These are phyloP conservation scores for Colletotrichum sp. DNA, from an alignment of 2,329 filamentous ascomycete species.

Conservation along the genomic window DNA sequence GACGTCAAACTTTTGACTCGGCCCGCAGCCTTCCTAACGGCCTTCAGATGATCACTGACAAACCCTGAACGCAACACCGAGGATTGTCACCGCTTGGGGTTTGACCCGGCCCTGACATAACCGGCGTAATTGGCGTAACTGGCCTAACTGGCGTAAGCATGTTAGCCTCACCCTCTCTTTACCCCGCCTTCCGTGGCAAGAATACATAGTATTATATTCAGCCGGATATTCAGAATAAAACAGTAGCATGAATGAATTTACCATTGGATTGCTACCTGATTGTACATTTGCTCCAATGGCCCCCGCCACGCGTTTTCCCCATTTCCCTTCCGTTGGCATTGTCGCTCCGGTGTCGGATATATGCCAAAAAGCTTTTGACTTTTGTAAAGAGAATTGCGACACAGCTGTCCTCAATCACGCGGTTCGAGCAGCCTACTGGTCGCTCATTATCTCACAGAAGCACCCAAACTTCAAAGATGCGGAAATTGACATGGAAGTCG, in stretches of 20 bases:
- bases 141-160: neutral
- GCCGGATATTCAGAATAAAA: rapidly evolving
- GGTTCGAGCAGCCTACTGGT: neutral
- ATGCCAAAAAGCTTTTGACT: neutral
- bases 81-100: too few relatives aligned
- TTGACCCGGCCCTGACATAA: too few relatives aligned
- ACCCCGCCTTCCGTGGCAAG: neutral
- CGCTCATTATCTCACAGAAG: neutral
- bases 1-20: too few relatives aligned
- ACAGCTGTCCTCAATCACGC: neutral
- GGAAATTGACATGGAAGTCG: neutral
- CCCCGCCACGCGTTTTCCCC: neutral
- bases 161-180: neutral
- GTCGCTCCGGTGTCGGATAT: rapidly evolving
- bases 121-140: neutral
- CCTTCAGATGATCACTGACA: too few relatives aligned
- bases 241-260: neutral
- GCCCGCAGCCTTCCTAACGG: too few relatives aligned
- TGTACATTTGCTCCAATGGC: neutral
- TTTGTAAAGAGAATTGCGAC: neutral
- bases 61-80: too few relatives aligned
- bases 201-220: neutral
- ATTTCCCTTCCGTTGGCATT: neutral
- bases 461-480: neutral
- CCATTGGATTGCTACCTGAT: too few relatives aligned